phyloP scores from a whole-genome alignment of 257 asterid genomes.

The Ajuga chamaepitys region DNA sequence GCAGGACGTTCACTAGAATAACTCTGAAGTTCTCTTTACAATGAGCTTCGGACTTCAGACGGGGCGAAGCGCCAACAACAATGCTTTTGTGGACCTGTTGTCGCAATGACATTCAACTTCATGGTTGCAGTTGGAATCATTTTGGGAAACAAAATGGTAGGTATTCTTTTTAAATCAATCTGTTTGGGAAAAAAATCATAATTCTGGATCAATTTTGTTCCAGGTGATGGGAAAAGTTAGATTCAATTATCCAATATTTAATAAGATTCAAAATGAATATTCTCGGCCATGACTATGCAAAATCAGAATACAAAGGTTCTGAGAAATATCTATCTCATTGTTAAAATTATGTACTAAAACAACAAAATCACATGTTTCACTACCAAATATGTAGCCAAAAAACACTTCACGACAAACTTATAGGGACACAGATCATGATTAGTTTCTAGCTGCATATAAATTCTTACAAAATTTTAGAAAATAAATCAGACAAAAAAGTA shows the following conservation, averaged over 20 bases:
- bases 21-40: conserved; percentile 57
- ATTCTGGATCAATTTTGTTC: background rate
- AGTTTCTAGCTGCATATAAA: background rate
- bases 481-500: background rate
- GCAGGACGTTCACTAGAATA: conserved; percentile 83
- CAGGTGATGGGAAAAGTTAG: conserved; percentile 94
- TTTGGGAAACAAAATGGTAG: conserved; percentile 73
- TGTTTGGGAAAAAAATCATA: background rate
- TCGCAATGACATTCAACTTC: conserved; percentile 62
- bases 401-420: conserved; percentile 2
- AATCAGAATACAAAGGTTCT: background rate
- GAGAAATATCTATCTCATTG: conserved; percentile 38
- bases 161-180: background rate
- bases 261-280: background rate
- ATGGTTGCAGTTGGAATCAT: conserved; percentile 80
- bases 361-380: conserved; percentile 3
- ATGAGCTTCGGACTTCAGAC: conserved; percentile 72
- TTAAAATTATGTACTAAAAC: conserved; percentile 41
- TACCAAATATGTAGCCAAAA: background rate
- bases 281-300: background rate
- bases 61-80: conserved; percentile 85
- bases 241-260: conserved; percentile 61
- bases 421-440: background rate
- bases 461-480: background rate
- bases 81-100: conserved; percentile 58